Conservation (phyloP, 306 rosid genomes). For the Gleditsia sinensis region DNA sequence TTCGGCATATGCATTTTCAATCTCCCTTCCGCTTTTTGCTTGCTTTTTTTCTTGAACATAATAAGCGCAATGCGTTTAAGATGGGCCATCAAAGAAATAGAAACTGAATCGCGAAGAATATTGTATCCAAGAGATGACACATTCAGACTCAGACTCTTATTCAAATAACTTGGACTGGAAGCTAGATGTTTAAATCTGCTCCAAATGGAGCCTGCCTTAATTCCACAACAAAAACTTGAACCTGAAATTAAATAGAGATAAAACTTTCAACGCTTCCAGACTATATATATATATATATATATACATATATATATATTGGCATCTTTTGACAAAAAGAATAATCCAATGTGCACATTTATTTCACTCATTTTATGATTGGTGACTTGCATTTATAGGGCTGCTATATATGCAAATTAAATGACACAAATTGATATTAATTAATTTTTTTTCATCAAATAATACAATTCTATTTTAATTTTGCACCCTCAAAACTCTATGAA, state of each 20-base stretch:
- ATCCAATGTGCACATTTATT: no score
- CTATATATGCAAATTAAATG: no score
- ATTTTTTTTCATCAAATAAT: no score
- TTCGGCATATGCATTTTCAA: constrained; percentile 45
- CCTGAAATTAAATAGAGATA: constrained; percentile 49
- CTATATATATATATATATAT: neutral
- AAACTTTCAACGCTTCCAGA: constrained; percentile 9
- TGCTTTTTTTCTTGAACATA: constrained; percentile 40
- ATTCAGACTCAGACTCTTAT: constrained; percentile 69
- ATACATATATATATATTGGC: no score
- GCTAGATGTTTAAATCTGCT: constrained; percentile 50
- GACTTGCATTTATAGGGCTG: no score
- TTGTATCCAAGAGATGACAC: constrained; percentile 30
- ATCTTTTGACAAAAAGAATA: no score
- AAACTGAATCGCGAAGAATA: constrained; percentile 40
- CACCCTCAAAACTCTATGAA: no score
- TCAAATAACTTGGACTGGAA: constrained; percentile 51
- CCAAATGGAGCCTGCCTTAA: constrained; percentile 64
- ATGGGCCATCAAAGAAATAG: constrained; percentile 54
- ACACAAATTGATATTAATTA: no score
- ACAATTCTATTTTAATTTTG: no score
- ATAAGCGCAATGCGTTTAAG: constrained; percentile 52
- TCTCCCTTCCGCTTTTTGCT: constrained; percentile 41
- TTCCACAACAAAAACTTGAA: constrained; percentile 61
- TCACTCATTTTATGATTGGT: no score